Conservation (phyloP, 2,329 filamentous ascomycete genomes). For the Chrysoporthe puriensis region DNA sequence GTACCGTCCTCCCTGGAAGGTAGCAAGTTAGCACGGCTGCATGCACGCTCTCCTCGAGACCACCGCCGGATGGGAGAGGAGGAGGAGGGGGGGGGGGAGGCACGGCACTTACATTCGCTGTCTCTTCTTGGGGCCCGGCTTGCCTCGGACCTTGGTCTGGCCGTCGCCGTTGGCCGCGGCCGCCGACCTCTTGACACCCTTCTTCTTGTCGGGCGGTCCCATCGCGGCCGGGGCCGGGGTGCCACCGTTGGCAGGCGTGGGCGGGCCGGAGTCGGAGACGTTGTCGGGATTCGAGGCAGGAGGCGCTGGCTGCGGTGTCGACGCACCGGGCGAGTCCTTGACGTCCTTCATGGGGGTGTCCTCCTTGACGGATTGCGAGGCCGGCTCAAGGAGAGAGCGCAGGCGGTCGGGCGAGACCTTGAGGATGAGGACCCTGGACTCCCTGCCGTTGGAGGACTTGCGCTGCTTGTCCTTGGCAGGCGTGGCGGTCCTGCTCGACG, state of each 20-base stretch:
- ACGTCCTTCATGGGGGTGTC: slow-evolving; percentile 42
- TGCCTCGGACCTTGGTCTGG: slow-evolving; percentile 72
- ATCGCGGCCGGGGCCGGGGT: slow-evolving; percentile 61
- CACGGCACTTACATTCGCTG: slow-evolving; percentile 86
- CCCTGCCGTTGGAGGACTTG: slow-evolving; percentile 43
- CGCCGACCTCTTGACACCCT: slow-evolving; percentile 72
- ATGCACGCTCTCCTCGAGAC: not conserved
- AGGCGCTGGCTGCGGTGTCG: slow-evolving; percentile 43
- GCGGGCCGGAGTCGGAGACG: slow-evolving; percentile 62
- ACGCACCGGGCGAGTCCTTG: slow-evolving; percentile 51
- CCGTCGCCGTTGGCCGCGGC: slow-evolving; percentile 68
- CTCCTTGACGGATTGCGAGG: slow-evolving; percentile 48
- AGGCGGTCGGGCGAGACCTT: slow-evolving; percentile 56
- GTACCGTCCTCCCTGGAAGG: slow-evolving; percentile 62
- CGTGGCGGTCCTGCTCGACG: slow-evolving; percentile 39
- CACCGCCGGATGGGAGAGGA: not conserved
- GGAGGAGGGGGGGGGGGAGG: not conserved
- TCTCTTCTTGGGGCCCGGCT: slow-evolving; percentile 97
- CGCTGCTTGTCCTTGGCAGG: slow-evolving; percentile 46
- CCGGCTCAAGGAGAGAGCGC: slow-evolving; percentile 52
- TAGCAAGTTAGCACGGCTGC: slow-evolving; percentile 8
- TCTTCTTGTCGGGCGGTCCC: slow-evolving; percentile 72
- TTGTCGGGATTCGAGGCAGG: slow-evolving; percentile 56
- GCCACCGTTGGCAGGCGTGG: slow-evolving; percentile 60
- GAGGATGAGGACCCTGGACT: slow-evolving; percentile 51